Evolutionary conservation across 2,329 filamentous ascomycete species (phyloP), one percentile per base, ranked within the genome.

Genomic region (Fusarium staphyleae): DNA sequence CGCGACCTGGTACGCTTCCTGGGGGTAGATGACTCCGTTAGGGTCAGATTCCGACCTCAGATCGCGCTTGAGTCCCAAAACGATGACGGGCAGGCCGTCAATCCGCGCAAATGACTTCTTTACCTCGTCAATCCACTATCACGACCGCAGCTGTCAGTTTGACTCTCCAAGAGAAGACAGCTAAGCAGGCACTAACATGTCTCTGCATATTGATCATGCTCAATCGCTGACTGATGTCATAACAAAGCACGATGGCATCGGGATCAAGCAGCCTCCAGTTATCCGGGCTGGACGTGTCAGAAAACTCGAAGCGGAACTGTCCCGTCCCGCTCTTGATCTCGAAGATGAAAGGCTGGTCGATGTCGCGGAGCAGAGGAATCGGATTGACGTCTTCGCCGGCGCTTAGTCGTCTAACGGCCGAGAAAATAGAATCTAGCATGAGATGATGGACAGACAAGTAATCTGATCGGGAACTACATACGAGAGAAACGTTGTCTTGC

Each of bases 401-500:
- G 65, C 81, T 83, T 64, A 86, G 77, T 52, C 83, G 77, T 49
- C 84, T 86, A 46, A 37, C 10, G 5, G 16, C 32, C 30, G 46
- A 15, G 60, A 35, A 26, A 26, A 48, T 30, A 32, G 30, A 12
- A 49, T 19, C 43, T 60, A 44, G 49, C 40, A 48, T 50, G 26
- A 50, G 45, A 57, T 37, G 14, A 34, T 44, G 22, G 43, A 39
- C 50, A 46, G 22, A 57, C 35, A 42, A n/a, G n/a, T n/a, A 44
- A 49, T 29, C 52, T 54, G 34, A 15, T 46, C 29, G 40, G 28
- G 52, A n/a, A 55, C 22, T 63, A 78, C 83, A 60, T 66, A 86
- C 84, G 83, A 84, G 65, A 87, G 68, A 68, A 87, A 86, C 1
- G 80, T 84, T 16, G 82, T 83, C 70, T 87, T 87, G 48, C 84